Evolutionary conservation across 257 asterid species (phyloP).

Genomic region (Lavandula angustifolia): DNA sequence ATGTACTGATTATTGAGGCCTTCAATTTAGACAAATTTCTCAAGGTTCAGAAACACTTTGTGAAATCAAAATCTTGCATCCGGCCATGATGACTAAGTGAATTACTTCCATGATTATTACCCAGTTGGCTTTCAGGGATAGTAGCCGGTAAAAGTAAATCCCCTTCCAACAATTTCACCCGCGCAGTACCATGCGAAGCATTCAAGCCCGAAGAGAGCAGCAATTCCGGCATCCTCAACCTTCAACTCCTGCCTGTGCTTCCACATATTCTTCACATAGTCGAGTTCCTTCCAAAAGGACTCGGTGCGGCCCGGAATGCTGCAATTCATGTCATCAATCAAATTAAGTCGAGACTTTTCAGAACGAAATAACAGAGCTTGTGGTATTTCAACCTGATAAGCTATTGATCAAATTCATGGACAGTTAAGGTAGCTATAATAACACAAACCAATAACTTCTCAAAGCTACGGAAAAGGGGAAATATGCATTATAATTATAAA

Average conservation of each 20-base stretch:
- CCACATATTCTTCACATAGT: conserved; percentile 76
- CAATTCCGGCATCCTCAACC: conserved; percentile 92
- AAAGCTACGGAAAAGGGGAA: background rate
- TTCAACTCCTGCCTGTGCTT: conserved; percentile 72
- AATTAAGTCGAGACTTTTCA: background rate
- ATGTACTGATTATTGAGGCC: conserved; percentile 35
- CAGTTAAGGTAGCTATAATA: too few species aligned
- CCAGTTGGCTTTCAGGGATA: conserved; percentile 55
- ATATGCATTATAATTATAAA: too few species aligned
- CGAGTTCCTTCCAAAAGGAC: conserved; percentile 83
- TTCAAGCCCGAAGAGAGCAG: conserved; percentile 84
- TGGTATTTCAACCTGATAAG: background rate
- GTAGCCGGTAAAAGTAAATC: conserved; percentile 88
- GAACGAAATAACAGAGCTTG: background rate
- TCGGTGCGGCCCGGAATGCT: conserved; percentile 86
- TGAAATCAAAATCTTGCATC: conserved; percentile 35
- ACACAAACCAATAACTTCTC: background rate
- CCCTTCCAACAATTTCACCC: conserved; percentile 95
- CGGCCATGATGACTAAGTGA: too few species aligned
- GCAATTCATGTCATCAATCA: conserved; percentile 23
- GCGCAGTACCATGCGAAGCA: conserved; percentile 97
- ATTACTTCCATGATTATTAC: conserved; percentile 26
- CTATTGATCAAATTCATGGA: background rate
- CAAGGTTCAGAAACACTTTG: conserved; percentile 24
- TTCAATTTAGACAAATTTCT: conserved; percentile 17